Evolutionary conservation across 306 rosid genomes (phyloP).

Genomic region (Quercus parvula): DNA sequence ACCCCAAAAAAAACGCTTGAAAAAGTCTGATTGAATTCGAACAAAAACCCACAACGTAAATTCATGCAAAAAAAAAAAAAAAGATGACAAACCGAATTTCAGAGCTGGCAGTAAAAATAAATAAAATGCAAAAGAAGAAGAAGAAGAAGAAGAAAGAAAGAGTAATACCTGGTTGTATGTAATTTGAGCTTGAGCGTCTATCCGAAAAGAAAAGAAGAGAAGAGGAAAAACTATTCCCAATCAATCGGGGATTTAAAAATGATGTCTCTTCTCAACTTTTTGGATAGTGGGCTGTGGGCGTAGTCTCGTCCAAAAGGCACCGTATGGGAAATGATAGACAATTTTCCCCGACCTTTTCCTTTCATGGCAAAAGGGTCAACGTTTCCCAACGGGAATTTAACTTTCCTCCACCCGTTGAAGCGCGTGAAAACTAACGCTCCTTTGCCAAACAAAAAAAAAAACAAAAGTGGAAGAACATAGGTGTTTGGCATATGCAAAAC

Average conservation of each 20-base stretch:
- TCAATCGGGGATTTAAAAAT: background rate
- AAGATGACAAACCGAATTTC: background rate
- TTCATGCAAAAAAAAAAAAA: background rate
- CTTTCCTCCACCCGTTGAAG: slow-evolving; percentile 18
- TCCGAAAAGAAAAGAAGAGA: background rate
- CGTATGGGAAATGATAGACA: background rate
- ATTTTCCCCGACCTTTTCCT: background rate
- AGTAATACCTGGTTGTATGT: background rate
- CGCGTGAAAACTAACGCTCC: slow-evolving; percentile 16
- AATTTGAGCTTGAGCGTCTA: background rate
- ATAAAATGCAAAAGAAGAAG: background rate
- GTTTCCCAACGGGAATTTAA: background rate
- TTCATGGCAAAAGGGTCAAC: slow-evolving; percentile 38
- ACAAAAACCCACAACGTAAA: slow-evolving; percentile 5
- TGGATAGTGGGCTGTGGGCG: background rate
- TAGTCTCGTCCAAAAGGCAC: no score
- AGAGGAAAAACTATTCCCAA: background rate
- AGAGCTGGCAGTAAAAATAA: background rate
- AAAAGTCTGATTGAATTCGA: background rate
- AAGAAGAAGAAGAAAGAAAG: background rate
- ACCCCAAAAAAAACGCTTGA: background rate
- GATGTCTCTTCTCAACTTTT: background rate
- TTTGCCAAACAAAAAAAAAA: no score
- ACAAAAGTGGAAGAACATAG: no score
- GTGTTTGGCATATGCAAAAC: no score